Percentiles rank a stretch among this genome's conserved stretches.
These are phyloP conservation scores for Kuraishia capsulata DNA, from an alignment of 805 yeast genomes.

Conservation along the genomic window DNA sequence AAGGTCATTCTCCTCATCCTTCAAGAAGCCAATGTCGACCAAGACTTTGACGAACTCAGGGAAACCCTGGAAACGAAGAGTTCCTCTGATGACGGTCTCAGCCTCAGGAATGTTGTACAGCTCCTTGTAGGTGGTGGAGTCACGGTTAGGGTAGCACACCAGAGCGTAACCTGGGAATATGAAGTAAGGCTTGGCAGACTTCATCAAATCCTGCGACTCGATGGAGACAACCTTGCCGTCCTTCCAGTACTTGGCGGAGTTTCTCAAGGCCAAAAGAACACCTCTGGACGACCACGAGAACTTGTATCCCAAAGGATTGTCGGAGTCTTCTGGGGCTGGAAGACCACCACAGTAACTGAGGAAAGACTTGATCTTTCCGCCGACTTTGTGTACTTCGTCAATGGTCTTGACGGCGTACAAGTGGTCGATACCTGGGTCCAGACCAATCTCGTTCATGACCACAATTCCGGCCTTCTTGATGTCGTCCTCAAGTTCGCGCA, in stretches of 20 bases:
- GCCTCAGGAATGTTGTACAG: slow-evolving; percentile 95
- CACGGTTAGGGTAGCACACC: slow-evolving; percentile 97
- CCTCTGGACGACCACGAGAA: slow-evolving; percentile 99
- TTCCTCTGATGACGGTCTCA: slow-evolving; percentile 93
- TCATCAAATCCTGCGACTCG: slow-evolving; percentile 88
- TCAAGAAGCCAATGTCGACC: slow-evolving; percentile 88
- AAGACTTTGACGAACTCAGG: slow-evolving; percentile 94
- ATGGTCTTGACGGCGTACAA: slow-evolving; percentile 97
- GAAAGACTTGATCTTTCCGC: slow-evolving; percentile 92
- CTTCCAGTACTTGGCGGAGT: slow-evolving; percentile 82
- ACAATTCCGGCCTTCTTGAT: slow-evolving; percentile 92
- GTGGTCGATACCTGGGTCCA: slow-evolving; percentile 98
- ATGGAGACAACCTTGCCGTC: slow-evolving; percentile 77
- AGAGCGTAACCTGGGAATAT: slow-evolving; percentile 94
- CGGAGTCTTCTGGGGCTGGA: slow-evolving; percentile 96
- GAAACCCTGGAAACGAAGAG: slow-evolving; percentile 97
- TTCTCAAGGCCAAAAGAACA: slow-evolving; percentile 90
- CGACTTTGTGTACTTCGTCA: slow-evolving; percentile 86
- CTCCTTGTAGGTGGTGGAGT: slow-evolving; percentile 88
- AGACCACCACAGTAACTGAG: slow-evolving; percentile 97
- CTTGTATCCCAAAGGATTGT: slow-evolving; percentile 97
- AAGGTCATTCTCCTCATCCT: slow-evolving; percentile 58
- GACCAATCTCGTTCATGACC: slow-evolving; percentile 97
- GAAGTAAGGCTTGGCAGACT: slow-evolving; percentile 88
- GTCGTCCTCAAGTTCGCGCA: slow-evolving; percentile 76